Conservation (phyloP, 2,329 filamentous ascomycete genomes). For the Tympanopsis confertula region DNA sequence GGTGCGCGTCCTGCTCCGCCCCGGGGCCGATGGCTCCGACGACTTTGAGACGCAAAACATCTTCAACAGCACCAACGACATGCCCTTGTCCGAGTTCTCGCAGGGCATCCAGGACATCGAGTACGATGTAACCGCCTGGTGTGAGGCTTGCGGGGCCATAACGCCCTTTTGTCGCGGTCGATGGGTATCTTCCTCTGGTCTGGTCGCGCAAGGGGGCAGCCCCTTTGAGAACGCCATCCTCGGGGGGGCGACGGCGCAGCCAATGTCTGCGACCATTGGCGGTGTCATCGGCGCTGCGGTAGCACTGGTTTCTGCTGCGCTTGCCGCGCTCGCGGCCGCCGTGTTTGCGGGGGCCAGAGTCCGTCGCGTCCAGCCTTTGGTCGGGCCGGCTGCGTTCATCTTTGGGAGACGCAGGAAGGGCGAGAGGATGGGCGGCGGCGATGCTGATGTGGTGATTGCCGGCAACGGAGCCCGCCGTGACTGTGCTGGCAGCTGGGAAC, state of each 20-base stretch:
- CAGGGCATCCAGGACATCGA: conserved; percentile 29
- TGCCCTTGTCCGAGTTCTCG: conserved; percentile 20
- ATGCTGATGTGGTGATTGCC: conserved; percentile 28
- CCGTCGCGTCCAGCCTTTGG: conserved; percentile 8
- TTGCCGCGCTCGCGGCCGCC: conserved; percentile 9
- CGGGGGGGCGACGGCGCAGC: not conserved
- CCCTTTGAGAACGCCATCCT: conserved; percentile 1
- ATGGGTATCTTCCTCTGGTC: conserved; percentile 26
- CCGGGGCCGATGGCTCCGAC: conserved; percentile 11
- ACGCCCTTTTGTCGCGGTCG: not conserved
- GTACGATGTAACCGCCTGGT: conserved; percentile 11
- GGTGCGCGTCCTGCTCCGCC: conserved; percentile 5
- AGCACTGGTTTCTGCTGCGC: conserved; percentile 18
- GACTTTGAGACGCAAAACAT: conserved; percentile 45
- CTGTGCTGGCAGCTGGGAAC: conserved; percentile 37
- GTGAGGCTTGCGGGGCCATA: not conserved
- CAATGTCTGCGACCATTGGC: conserved; percentile 24
- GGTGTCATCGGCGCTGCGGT: conserved; percentile 33
- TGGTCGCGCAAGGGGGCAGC: conserved; percentile 4
- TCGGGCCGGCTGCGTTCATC: conserved; percentile 14
- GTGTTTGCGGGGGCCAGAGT: conserved; percentile 16
- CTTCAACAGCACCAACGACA: conserved; percentile 30
- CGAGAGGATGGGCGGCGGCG: conserved; percentile 30
- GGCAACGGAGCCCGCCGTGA: conserved; percentile 27
- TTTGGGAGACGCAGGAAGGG: conserved; percentile 29